A percentile compares a stretch with the other conserved stretches of the same genome.
Evolutionary conservation across 345 rosid species (phyloP).

Genomic region (Combretum micranthum): DNA sequence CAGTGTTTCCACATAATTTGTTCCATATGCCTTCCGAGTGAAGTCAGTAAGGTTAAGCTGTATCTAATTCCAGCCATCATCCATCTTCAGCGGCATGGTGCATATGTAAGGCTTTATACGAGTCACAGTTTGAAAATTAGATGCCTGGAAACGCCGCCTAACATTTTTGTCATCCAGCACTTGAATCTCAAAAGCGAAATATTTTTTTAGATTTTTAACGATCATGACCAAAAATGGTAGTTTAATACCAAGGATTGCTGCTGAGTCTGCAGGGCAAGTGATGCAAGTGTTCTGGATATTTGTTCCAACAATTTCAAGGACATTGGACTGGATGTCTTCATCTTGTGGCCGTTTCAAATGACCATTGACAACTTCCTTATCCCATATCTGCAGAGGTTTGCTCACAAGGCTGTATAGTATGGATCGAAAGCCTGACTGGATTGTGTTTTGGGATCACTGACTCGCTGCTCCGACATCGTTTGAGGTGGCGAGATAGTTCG

Average conservation of each 20-base stretch:
- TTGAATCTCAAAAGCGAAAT: slow-evolving; percentile 93
- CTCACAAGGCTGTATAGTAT: slow-evolving; percentile 79
- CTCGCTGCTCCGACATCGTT: too few relatives aligned
- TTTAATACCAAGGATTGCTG: slow-evolving; percentile 93
- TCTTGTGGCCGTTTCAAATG: slow-evolving; percentile 83
- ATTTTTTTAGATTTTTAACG: slow-evolving; percentile 85
- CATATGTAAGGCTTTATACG: slow-evolving; percentile 93
- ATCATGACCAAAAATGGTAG: slow-evolving; percentile 91
- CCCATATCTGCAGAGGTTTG: slow-evolving; percentile 84
- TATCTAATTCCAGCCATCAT: slow-evolving; percentile 96
- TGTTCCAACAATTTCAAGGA: slow-evolving; percentile 80
- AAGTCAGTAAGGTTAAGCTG: slow-evolving; percentile 87
- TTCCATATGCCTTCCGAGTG: slow-evolving; percentile 91
- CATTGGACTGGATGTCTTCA: slow-evolving; percentile 86
- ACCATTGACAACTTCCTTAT: slow-evolving; percentile 80
- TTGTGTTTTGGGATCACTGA: too few relatives aligned
- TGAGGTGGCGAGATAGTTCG: too few relatives aligned
- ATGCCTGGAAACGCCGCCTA: slow-evolving; percentile 91
- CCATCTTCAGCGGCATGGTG: slow-evolving; percentile 93
- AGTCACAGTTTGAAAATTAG: slow-evolving; percentile 92
- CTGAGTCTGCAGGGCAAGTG: slow-evolving; percentile 86
- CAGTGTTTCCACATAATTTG: slow-evolving; percentile 90
- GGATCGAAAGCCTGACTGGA: slow-evolving; percentile 82
- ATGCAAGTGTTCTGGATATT: slow-evolving; percentile 85
- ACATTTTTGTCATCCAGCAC: slow-evolving; percentile 96